Conservation (phyloP, 805 yeast genomes). For the Ogataea degrootiae region DNA sequence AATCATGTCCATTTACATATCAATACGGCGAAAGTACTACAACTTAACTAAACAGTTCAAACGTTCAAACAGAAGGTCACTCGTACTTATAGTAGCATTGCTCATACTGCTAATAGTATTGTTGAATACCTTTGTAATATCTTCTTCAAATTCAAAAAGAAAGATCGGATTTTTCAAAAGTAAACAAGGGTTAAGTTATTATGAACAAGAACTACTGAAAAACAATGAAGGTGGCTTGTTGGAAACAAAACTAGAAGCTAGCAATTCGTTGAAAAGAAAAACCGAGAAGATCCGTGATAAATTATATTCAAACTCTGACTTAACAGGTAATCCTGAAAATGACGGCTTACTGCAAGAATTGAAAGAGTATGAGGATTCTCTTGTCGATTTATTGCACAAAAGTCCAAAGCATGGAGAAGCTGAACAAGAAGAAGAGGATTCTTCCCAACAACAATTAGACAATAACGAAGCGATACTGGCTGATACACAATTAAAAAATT, state of each 20-base stretch:
- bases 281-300: background rate
- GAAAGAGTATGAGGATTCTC: slow-evolving; percentile 10
- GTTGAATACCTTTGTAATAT: background rate
- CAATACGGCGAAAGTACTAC: background rate
- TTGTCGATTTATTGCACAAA: slow-evolving; percentile 2
- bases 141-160: background rate
- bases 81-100: background rate
- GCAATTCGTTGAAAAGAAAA: background rate
- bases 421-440: no score
- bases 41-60: background rate
- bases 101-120: background rate
- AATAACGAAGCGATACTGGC: background rate
- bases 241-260: slow-evolving; percentile 3
- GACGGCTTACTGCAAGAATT: slow-evolving; percentile 6
- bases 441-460: background rate
- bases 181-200: slow-evolving; percentile 10
- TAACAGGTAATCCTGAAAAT: background rate
- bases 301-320: background rate
- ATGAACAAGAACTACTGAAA: slow-evolving; percentile 16
- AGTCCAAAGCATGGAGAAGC: slow-evolving; percentile 3
- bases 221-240: slow-evolving; percentile 3
- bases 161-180: background rate
- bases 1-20: no score
- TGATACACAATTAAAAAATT: no score
- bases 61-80: background rate